Percentiles rank a stretch among this genome's conserved stretches.
Evolutionary conservation across 2,329 filamentous ascomycete species (phyloP).

Genomic region (Stagonosporopsis tanaceti): DNA sequence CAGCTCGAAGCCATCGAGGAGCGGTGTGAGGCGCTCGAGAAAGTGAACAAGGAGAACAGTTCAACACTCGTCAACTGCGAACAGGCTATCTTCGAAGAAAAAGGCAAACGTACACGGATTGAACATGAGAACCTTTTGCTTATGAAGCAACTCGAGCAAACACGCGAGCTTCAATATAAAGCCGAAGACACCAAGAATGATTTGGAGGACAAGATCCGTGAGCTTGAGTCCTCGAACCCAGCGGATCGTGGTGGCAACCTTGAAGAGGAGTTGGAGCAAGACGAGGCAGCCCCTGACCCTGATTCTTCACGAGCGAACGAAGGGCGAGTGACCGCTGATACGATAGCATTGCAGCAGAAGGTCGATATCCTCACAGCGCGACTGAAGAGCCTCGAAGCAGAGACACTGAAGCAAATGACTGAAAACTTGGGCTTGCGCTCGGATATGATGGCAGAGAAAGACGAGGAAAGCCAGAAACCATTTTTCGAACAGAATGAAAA

Average conservation of each 20-base stretch:
- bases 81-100: slow-evolving; percentile 61
- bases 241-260: slow-evolving; percentile 43
- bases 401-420: slow-evolving; percentile 53
- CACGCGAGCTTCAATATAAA: slow-evolving; percentile 56
- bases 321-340: slow-evolving; percentile 40
- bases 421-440: slow-evolving; percentile 51
- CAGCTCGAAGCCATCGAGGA: slow-evolving; percentile 57
- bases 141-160: slow-evolving; percentile 57
- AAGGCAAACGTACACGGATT: slow-evolving; percentile 56
- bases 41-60: slow-evolving; percentile 61
- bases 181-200: slow-evolving; percentile 59
- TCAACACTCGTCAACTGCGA: slow-evolving; percentile 60
- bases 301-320: slow-evolving; percentile 31
- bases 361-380: slow-evolving; percentile 50
- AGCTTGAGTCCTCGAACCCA: slow-evolving; percentile 49
- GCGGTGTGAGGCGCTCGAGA: slow-evolving; percentile 55
- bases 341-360: slow-evolving; percentile 51
- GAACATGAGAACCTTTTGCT: slow-evolving; percentile 59
- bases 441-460: slow-evolving; percentile 47
- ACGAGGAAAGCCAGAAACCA: slow-evolving; percentile 48
- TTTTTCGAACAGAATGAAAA: slow-evolving; percentile 52
- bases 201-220: slow-evolving; percentile 55
- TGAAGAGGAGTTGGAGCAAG: slow-evolving; percentile 51
- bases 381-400: slow-evolving; percentile 48
- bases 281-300: slow-evolving; percentile 39